A percentile compares a stretch with the other conserved stretches of the same genome.
Evolutionary conservation across 2,329 filamentous ascomycete species (phyloP).

Genomic region (Beauveria medogensis): DNA sequence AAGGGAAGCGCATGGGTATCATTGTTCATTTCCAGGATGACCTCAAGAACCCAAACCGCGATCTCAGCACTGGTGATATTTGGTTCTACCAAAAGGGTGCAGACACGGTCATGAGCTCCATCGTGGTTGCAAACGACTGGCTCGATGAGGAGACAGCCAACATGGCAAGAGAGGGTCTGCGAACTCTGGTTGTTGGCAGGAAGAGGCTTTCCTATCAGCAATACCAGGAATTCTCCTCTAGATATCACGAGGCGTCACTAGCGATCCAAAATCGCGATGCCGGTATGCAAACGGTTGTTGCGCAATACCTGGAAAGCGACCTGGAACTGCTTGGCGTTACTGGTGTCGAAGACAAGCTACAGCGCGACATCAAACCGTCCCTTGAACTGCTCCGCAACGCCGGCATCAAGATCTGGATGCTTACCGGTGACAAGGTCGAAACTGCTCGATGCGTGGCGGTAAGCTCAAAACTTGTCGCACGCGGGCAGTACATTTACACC

Average conservation of each 20-base stretch:
- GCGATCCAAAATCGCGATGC: constrained; percentile 72
- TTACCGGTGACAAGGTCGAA: constrained; percentile 97
- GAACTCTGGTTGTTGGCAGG: constrained; percentile 90
- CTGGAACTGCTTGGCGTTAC: constrained; percentile 94
- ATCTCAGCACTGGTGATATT: constrained; percentile 62
- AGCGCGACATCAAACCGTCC: constrained; percentile 90
- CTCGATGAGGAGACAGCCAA: constrained; percentile 98
- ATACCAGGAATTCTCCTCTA: constrained; percentile 70
- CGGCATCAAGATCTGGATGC: constrained; percentile 99
- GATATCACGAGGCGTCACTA: constrained; percentile 72
- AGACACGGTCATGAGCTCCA: constrained; percentile 95
- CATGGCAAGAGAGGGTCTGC: constrained; percentile 93
- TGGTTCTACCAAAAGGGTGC: constrained; percentile 99
- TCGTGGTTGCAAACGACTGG: constrained; percentile 96
- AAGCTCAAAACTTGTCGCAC: constrained; percentile 83
- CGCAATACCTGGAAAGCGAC: constrained; percentile 74
- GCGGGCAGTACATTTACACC: constrained; percentile 94
- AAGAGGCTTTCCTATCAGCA: constrained; percentile 72
- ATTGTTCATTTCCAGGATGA: constrained; percentile 75
- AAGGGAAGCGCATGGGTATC: constrained; percentile 97
- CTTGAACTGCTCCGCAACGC: constrained; percentile 92
- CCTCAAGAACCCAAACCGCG: constrained; percentile 37
- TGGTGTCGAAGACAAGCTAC: constrained; percentile 93
- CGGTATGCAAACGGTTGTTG: constrained; percentile 72
- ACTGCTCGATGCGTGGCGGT: constrained; percentile 94